Evolutionary conservation across 2,329 filamentous ascomycete species (phyloP).

Genomic region (Neofusicoccum kwambonambiense): DNA sequence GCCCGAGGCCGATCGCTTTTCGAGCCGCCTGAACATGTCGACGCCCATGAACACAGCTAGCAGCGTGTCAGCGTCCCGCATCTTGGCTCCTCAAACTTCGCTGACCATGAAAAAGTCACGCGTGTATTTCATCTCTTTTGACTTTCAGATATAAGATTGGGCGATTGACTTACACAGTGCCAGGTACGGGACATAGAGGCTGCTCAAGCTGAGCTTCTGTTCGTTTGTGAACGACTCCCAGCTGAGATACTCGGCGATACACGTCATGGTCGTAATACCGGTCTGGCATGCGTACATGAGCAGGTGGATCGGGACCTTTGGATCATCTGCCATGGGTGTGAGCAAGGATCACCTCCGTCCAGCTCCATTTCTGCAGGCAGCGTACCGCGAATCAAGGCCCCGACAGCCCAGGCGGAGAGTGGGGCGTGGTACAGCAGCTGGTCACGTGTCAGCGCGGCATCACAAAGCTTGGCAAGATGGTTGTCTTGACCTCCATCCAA

Average conservation of each 20-base stretch:
- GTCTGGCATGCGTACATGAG: constrained; percentile 61
- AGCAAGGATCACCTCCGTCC: constrained; percentile 19
- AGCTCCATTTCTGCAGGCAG: not conserved
- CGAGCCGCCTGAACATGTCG: constrained; percentile 15
- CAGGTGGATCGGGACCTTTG: constrained; percentile 58
- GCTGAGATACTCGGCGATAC: constrained; percentile 59
- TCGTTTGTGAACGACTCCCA: constrained; percentile 43
- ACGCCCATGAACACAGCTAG: constrained; percentile 16
- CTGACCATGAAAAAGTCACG: not conserved
- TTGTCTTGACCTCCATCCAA: constrained; percentile 49
- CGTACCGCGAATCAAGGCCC: constrained; percentile 53
- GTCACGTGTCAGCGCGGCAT: not conserved
- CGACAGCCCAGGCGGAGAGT: constrained; percentile 58
- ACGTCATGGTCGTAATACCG: constrained; percentile 61
- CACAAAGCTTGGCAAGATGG: constrained; percentile 3
- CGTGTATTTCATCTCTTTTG: not conserved
- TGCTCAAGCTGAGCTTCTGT: constrained; percentile 33
- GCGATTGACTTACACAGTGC: not conserved
- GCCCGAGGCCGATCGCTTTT: not conserved
- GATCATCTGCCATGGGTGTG: constrained; percentile 49
- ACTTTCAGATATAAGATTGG: not conserved
- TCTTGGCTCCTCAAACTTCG: not conserved
- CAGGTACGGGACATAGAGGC: constrained; percentile 41
- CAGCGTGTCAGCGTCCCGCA: not conserved
- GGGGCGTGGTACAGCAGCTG: constrained; percentile 59